phyloP scores from a whole-genome alignment of 768 basidiomycete genomes.

The Boletus fagicola region DNA sequence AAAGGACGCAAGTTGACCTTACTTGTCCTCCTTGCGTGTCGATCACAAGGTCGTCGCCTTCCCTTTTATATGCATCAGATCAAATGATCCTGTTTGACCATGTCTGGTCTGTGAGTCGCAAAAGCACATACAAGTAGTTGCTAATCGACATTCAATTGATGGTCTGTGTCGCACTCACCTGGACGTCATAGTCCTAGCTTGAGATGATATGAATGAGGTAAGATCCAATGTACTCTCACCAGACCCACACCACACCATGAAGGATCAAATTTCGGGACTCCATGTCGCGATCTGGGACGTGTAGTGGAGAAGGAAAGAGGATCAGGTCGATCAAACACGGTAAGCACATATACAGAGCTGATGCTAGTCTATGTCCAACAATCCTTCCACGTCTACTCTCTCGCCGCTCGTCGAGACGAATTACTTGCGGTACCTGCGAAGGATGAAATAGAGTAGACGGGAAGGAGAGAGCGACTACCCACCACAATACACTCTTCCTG shows the following conservation, averaged over 20 bases:
- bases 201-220: neutral
- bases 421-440: slow-evolving; percentile 30
- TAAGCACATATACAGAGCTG: slow-evolving; percentile 20
- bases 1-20: neutral
- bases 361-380: slow-evolving; percentile 25
- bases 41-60: neutral
- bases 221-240: neutral
- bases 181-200: neutral
- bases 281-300: neutral
- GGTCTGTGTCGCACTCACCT: neutral
- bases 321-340: slow-evolving; percentile 7
- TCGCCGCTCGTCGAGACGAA: neutral
- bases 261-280: neutral
- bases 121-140: neutral
- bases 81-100: neutral
- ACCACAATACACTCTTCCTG: slow-evolving; percentile 88
- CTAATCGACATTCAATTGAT: neutral
- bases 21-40: too few relatives aligned
- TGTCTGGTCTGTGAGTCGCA: neutral
- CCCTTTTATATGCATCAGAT: neutral
- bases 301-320: neutral
- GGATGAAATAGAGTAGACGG: neutral
- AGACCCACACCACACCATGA: neutral
- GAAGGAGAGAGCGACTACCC: slow-evolving; percentile 14
- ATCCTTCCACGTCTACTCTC: slow-evolving; percentile 6